These are phyloP conservation scores for Rhizopus arrhizus DNA, from an alignment of 371 early-diverging fungal species.

Conservation along the genomic window DNA sequence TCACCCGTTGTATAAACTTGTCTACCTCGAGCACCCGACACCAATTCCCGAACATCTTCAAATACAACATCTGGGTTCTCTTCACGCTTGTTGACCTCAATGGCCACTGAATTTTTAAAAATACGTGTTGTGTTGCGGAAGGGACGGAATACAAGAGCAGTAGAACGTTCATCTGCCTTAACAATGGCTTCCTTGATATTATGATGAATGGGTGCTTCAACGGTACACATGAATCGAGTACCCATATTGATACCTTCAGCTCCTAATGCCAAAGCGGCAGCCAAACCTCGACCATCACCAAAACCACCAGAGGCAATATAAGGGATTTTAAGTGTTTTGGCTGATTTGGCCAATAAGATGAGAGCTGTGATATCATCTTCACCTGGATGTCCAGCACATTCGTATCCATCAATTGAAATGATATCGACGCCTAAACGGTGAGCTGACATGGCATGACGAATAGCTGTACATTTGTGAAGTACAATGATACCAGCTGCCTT, in stretches of 20 bases:
- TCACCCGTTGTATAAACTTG: conserved; percentile 73
- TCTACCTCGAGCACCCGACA: conserved; percentile 71
- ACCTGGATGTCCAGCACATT: conserved; percentile 86
- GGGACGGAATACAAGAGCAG: conserved; percentile 73
- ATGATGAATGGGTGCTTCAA: conserved; percentile 72
- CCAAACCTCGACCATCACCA: conserved; percentile 72
- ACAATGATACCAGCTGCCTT: conserved; percentile 74
- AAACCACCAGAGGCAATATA: conserved; percentile 84
- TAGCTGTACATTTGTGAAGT: conserved; percentile 81
- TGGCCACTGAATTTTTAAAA: conserved; percentile 73
- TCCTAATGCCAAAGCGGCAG: conserved; percentile 73
- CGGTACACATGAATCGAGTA: conserved; percentile 82
- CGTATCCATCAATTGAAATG: conserved; percentile 78
- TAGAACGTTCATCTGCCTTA: conserved; percentile 67
- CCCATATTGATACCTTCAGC: conserved; percentile 79
- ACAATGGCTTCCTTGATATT: conserved; percentile 79
- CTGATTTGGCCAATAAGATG: conserved; percentile 75
- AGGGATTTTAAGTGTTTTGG: conserved; percentile 64
- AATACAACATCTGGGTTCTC: conserved; percentile 62
- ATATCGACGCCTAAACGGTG: conserved; percentile 66
- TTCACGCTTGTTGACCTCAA: conserved; percentile 71
- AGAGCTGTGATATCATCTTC: conserved; percentile 79
- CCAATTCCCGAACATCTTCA: conserved; percentile 68
- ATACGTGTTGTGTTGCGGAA: conserved; percentile 80
- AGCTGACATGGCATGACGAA: conserved; percentile 74